Conservation (phyloP, 352 stramenopile species). For the Pythium oligandrum region DNA sequence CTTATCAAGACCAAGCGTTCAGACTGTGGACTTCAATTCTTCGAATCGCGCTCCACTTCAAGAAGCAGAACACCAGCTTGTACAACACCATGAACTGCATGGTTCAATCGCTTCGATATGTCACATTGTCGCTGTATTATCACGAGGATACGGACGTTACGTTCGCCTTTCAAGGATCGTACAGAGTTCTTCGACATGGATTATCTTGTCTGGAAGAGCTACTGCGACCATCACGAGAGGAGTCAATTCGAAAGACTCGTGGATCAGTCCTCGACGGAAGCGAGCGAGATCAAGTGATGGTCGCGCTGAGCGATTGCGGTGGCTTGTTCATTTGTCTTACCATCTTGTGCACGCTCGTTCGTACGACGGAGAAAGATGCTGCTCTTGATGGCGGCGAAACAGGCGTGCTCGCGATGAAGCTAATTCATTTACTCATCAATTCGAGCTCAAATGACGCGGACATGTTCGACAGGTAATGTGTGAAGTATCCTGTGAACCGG, state of each 20-base stretch:
- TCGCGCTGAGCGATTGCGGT: constrained; percentile 37
- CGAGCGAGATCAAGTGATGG: constrained; percentile 25
- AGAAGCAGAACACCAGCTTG: constrained; percentile 29
- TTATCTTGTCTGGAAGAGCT: constrained; percentile 25
- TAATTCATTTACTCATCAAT: constrained; percentile 18
- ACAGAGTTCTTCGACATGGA: constrained; percentile 19
- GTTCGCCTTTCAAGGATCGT: constrained; percentile 20
- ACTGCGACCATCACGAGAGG: constrained; percentile 1
- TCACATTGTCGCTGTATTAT: constrained; percentile 36
- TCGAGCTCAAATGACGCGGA: constrained; percentile 12
- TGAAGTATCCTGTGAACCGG: too few species aligned
- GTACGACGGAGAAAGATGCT: not conserved
- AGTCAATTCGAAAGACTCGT: too few species aligned
- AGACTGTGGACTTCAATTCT: constrained; percentile 36
- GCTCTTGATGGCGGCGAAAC: too few species aligned
- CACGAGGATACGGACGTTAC: constrained; percentile 18
- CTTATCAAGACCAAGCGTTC: constrained; percentile 30
- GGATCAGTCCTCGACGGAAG: not conserved
- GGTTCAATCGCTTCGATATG: constrained; percentile 46
- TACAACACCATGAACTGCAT: constrained; percentile 49
- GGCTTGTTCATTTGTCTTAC: constrained; percentile 34
- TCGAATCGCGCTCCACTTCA: constrained; percentile 24
- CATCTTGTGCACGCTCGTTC: constrained; percentile 28
- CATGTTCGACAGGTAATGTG: constrained; percentile 15
- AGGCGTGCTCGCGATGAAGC: not conserved